A percentile compares a stretch with the other conserved stretches of the same genome.
These are phyloP conservation scores for Huntiella savannae DNA, from an alignment of 2,329 filamentous ascomycete genomes.

Conservation along the genomic window DNA sequence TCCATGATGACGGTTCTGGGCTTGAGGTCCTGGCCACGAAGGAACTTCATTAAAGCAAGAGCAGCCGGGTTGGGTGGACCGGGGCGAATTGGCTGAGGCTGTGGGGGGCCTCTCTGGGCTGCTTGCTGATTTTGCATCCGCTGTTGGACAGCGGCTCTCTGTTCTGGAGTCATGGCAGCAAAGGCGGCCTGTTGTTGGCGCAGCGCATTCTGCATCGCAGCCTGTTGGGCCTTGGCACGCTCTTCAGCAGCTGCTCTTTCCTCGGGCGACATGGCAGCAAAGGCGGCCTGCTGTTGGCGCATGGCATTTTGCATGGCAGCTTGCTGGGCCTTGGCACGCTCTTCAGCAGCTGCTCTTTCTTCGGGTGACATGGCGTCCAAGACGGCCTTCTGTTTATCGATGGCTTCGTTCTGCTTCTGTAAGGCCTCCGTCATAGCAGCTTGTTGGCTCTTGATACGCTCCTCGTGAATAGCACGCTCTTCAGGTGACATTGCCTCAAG, in stretches of 20 bases:
- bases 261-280: slow-evolving; percentile 5
- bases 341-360: neutral
- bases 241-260: neutral
- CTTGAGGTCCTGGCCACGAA: slow-evolving; percentile 72
- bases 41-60: slow-evolving; percentile 72
- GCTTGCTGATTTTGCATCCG: slow-evolving; percentile 15
- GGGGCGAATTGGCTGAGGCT: slow-evolving; percentile 49
- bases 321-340: slow-evolving; percentile 17
- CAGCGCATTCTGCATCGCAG: slow-evolving; percentile 20
- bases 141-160: slow-evolving; percentile 1
- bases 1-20: slow-evolving; percentile 79
- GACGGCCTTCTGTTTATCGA: no score
- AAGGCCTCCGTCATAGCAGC: neutral
- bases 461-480: neutral
- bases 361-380: no score
- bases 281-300: slow-evolving; percentile 4
- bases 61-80: slow-evolving; percentile 78
- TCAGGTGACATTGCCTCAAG: slow-evolving; percentile 1
- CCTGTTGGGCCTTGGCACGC: slow-evolving; percentile 18
- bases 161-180: slow-evolving; percentile 4
- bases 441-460: neutral
- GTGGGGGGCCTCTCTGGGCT: slow-evolving; percentile 17
- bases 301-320: slow-evolving; percentile 21
- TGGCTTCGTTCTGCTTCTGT: no score
- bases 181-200: slow-evolving; percentile 5